Evolutionary conservation across 1,139 yeast species (phyloP), one percentile per base, ranked within the genome.

Genomic region (Meyerozyma carpophila): DNA sequence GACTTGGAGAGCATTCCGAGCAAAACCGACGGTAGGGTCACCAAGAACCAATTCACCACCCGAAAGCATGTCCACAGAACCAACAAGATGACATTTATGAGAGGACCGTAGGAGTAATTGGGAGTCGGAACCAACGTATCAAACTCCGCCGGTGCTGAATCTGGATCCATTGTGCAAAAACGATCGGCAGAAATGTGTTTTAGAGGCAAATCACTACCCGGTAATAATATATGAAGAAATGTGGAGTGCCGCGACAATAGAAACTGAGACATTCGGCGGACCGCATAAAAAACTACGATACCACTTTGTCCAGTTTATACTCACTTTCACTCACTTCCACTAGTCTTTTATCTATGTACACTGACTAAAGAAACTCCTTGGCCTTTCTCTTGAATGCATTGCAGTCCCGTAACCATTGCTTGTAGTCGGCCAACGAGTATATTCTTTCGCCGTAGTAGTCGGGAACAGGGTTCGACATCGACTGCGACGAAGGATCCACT

Each of bases 401-500:
- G 57, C 96, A 88, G 63, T 93, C 98, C 58, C 98, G 81, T 56
- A 93, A 76, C 98, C 98, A 93, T 62, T 88, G 94, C 65, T 90
- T 84, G 66, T 93, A 93, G 53, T 82, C 93, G 56, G 81, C 79
- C 60, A 91, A 68, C 38, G 95, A 84, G 47, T 90, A 89, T 50
- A 93, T 91, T 65, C 88, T 87, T 67, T 93, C 98, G 29, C 98
- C 98, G 60, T 93, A 93, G 67, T 90, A 94, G 63, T 93, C 98
- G 16, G 98, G 97, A 37, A 93, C 95, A 9, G 98, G 98, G 65
- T 93, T 93, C 48, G 93, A 80, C 65, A 89, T 84, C 57, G 91
- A 82, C 67, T 90, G 96, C 44, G 88, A 82, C n/a, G 91, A 78
- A 10, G 98, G 96, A 65, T 93, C 96, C 37, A 91, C 97, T 55